These are phyloP conservation scores for Picea glauca DNA, from an alignment of 75 land plant species.

Conservation along the genomic window DNA sequence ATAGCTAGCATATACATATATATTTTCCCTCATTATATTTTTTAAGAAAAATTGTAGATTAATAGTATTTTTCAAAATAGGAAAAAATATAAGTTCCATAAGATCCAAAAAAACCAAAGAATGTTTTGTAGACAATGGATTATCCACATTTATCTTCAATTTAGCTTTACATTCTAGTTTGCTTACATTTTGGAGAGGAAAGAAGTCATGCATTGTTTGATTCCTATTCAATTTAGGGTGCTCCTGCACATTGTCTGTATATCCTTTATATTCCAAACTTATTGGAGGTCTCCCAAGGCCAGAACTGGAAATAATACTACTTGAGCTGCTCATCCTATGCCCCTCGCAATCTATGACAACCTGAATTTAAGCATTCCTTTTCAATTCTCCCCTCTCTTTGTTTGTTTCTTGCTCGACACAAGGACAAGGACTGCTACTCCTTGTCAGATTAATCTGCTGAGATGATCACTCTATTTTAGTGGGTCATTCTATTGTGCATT, in stretches of 20 bases:
- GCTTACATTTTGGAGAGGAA: neutral
- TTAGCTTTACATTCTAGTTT: neutral
- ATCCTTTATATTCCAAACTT: neutral
- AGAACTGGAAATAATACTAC: neutral
- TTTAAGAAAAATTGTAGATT: neutral
- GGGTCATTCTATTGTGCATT: too few relatives aligned
- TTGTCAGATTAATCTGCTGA: too few relatives aligned
- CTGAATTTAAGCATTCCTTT: too few relatives aligned
- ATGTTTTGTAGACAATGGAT: neutral
- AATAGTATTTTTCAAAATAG: neutral
- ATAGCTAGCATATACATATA: neutral
- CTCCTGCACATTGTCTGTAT: neutral
- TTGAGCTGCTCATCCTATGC: too few relatives aligned
- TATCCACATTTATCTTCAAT: neutral
- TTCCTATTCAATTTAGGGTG: conserved; percentile 9
- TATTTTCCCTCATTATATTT: neutral
- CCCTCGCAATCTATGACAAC: too few relatives aligned
- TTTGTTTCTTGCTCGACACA: too few relatives aligned
- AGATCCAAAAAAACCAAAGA: neutral
- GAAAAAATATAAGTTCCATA: neutral
- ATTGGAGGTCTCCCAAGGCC: conserved; percentile 27
- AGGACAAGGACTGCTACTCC: too few relatives aligned
- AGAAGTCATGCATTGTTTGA: conserved; percentile 4
- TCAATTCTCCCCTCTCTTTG: too few relatives aligned
- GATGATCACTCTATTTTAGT: too few relatives aligned